Evolutionary conservation across 495 filamentous ascomycete genomes (phyloP).

Genomic region (Barbatosphaeria neglecta): DNA sequence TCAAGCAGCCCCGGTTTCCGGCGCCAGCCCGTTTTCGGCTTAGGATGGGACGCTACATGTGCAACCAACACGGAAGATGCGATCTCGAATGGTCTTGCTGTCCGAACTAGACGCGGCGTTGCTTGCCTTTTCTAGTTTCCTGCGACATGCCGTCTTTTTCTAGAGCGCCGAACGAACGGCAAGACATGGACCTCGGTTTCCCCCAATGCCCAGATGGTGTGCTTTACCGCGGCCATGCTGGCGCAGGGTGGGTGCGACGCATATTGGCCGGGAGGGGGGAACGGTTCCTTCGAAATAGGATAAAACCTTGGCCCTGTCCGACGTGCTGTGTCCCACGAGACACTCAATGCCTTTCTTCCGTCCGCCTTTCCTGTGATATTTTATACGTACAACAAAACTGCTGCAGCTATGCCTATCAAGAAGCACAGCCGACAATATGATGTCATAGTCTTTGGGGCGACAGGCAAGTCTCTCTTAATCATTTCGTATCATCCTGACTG

Average conservation of each 20-base stretch:
- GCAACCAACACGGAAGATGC: background rate
- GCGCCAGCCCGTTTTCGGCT: background rate
- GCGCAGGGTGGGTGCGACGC: background rate
- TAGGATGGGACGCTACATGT: background rate
- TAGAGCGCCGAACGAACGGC: background rate
- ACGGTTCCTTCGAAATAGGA: background rate
- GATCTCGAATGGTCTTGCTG: background rate
- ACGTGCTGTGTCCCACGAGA: too few species aligned
- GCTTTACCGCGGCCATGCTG: too few species aligned
- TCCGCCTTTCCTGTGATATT: too few species aligned
- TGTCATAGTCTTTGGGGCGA: slow-evolving; percentile 69
- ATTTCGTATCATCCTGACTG: background rate
- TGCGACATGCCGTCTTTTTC: background rate
- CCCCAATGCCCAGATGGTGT: too few species aligned
- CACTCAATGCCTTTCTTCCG: too few species aligned
- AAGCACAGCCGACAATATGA: slow-evolving; percentile 59
- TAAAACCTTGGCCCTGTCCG: too few species aligned
- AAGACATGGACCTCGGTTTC: too few species aligned
- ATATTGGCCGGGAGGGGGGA: too few species aligned
- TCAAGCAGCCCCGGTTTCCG: background rate
- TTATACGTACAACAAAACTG: too few species aligned
- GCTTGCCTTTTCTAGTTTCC: slow-evolving; percentile 4
- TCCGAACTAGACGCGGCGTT: slow-evolving; percentile 2
- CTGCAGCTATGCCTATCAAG: slow-evolving; percentile 24
- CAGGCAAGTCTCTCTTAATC: slow-evolving; percentile 17